A percentile compares a stretch with the other conserved stretches of the same genome.
Conservation (phyloP, 75 land plant genomes). For the Ceratopteris richardii region DNA sequence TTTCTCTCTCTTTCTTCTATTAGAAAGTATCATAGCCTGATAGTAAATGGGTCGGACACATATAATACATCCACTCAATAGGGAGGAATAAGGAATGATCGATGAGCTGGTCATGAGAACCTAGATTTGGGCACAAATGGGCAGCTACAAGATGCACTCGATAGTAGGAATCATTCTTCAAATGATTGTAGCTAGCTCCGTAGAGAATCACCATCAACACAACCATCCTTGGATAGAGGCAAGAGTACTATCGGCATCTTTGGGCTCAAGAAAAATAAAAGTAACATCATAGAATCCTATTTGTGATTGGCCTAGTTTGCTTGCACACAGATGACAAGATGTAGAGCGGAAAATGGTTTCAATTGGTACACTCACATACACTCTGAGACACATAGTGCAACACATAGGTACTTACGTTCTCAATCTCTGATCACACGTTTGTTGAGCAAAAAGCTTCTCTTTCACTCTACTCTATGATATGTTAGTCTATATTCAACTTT, state of each 20-base stretch:
- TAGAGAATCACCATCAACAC: constrained; percentile 72
- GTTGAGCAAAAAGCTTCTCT: too few species aligned
- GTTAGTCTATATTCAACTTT: too few species aligned
- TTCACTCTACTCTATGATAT: too few species aligned
- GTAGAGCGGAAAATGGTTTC: constrained; percentile 64
- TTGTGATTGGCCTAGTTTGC: constrained; percentile 61
- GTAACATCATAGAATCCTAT: constrained; percentile 76
- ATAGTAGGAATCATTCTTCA: neutral
- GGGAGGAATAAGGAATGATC: constrained; percentile 64
- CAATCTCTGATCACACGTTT: too few species aligned
- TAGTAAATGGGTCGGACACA: constrained; percentile 80
- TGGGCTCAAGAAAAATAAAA: constrained; percentile 75
- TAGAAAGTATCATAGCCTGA: too few species aligned
- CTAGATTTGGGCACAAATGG: constrained; percentile 72
- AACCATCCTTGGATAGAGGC: constrained; percentile 42
- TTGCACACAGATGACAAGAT: constrained; percentile 61
- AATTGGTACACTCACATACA: too few species aligned
- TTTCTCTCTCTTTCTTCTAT: too few species aligned
- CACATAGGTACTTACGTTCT: too few species aligned
- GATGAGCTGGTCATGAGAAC: constrained; percentile 88
- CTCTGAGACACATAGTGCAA: too few species aligned
- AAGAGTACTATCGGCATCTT: constrained; percentile 86
- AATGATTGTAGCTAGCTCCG: constrained; percentile 60
- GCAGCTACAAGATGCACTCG: constrained; percentile 11
- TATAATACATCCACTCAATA: constrained; percentile 74